phyloP scores from a whole-genome alignment of 805 yeast genomes.

The Kuraishia borneana region DNA sequence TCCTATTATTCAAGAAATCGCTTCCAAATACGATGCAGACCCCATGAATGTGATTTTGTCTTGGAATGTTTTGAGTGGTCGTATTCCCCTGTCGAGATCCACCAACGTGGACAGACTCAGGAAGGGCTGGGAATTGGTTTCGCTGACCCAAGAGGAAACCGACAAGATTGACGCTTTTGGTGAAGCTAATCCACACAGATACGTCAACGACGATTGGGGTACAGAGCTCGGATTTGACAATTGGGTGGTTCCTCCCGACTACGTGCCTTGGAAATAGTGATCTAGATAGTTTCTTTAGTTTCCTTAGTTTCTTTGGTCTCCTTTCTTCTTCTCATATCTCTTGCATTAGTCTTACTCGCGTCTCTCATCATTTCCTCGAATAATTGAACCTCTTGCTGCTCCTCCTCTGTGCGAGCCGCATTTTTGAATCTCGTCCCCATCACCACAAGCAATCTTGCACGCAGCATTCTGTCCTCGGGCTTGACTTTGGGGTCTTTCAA shows the following conservation, averaged over 20 bases:
- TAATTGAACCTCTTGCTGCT: conserved; percentile 66
- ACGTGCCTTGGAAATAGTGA: too few species aligned
- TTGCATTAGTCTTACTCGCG: conserved; percentile 16
- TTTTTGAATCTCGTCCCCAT: conserved; percentile 54
- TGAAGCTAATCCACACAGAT: conserved; percentile 18
- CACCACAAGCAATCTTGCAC: conserved; percentile 53
- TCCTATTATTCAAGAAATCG: conserved; percentile 27
- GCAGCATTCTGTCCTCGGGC: conserved; percentile 31
- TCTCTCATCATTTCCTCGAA: conserved; percentile 48
- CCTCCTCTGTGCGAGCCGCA: conserved; percentile 52
- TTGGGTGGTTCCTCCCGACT: conserved; percentile 5
- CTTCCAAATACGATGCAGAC: conserved; percentile 27
- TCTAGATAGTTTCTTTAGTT: too few species aligned
- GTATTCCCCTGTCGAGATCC: conserved; percentile 43
- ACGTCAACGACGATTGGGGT: conserved; percentile 18
- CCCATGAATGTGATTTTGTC: conserved; percentile 43
- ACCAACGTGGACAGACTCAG: conserved; percentile 29
- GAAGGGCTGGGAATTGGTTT: conserved; percentile 10
- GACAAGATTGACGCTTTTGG: background rate
- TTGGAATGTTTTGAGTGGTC: conserved; percentile 48
- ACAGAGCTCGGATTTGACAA: conserved; percentile 19
- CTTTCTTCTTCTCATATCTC: conserved; percentile 11
- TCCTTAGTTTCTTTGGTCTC: background rate
- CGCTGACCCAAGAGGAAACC: conserved; percentile 2
- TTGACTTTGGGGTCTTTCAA: conserved; percentile 45